Evolutionary conservation across 2,329 filamentous ascomycete species (phyloP).

Genomic region (Paecilomyces dactylethromorphus): DNA sequence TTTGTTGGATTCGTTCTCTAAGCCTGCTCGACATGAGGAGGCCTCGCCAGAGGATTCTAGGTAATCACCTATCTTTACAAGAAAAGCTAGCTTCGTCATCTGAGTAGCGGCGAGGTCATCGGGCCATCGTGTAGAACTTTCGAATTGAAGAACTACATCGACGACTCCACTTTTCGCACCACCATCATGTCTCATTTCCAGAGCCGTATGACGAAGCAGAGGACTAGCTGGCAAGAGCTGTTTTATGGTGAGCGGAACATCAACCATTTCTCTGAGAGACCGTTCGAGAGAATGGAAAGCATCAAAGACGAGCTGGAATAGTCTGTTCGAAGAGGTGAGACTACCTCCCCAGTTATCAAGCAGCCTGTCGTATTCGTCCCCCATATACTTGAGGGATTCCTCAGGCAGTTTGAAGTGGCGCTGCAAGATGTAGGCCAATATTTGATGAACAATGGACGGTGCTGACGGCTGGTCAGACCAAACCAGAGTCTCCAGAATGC

Average conservation of each 20-base stretch:
- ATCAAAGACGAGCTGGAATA: conserved; percentile 63
- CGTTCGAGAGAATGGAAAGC: conserved; percentile 68
- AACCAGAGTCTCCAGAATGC: conserved; percentile 83
- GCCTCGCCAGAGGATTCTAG: conserved; percentile 57
- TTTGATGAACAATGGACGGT: conserved; percentile 67
- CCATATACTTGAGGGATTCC: conserved; percentile 48
- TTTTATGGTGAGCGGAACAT: conserved; percentile 79
- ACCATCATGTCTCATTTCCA: conserved; percentile 19
- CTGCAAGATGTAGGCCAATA: conserved; percentile 63
- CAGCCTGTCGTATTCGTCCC: conserved; percentile 42
- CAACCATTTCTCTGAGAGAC: conserved; percentile 69
- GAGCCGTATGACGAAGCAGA: conserved; percentile 64
- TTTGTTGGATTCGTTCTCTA: conserved; percentile 67
- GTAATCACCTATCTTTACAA: conserved; percentile 65
- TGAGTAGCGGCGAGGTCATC: conserved; percentile 88
- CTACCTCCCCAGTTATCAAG: conserved; percentile 23
- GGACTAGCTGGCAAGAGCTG: conserved; percentile 69
- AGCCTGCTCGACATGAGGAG: conserved; percentile 64
- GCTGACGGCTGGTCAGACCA: conserved; percentile 63
- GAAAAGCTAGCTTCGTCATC: conserved; percentile 85
- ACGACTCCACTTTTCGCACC: conserved; percentile 46
- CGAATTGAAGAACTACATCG: conserved; percentile 81
- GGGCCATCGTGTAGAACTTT: conserved; percentile 88
- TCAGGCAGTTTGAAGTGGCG: conserved; percentile 60
- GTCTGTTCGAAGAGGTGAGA: conserved; percentile 36